Base-by-base conservation (phyloP, 177 flowering plant species). In the Telopea speciosissima region DNA sequence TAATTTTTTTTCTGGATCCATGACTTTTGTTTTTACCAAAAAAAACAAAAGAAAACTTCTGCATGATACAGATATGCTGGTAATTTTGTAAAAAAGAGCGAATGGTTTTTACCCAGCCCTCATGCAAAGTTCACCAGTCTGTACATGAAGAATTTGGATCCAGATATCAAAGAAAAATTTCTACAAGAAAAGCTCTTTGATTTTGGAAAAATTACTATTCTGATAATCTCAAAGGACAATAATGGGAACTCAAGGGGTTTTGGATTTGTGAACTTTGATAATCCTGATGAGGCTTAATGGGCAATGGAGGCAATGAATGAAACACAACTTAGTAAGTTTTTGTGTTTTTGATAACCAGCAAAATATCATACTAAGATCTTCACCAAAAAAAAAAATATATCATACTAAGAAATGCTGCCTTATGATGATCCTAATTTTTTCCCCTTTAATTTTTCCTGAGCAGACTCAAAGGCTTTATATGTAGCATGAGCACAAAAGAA, bases 181-280 rank as follows among this genome's bases (percentile, higher is more conserved):
- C n/a, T n/a, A n/a, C n/a, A n/a, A n/a, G n/a, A n/a, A n/a, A n/a
- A n/a, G n/a, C n/a, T n/a, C n/a, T n/a, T n/a, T n/a, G n/a, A n/a
- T n/a, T n/a, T n/a, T n/a, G n/a, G n/a, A n/a, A n/a, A n/a, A n/a
- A n/a, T n/a, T n/a, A n/a, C n/a, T n/a, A n/a, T n/a, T n/a, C n/a
- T n/a, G n/a, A n/a, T n/a, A n/a, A n/a, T n/a, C n/a, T n/a, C 22
- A 88, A 90, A 77, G 79, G 91, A 89, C 73, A 86, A 80, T 0
- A 79, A 79, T 70, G 97, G 97, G 24, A 71, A 56, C 31, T 88
- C 97, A 10, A 89, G 66, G 75, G 97, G 99, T 44, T 94, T 92
- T 87, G 99, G 97, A 44, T 94, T 94, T 79, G 91, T 94, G 22
- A 92, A 92, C 76, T 90, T 85, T 83, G 97, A 87, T 2, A 81